Evolutionary conservation across 1,139 yeast species (phyloP).

Genomic region (Insectozyma bohioensis): DNA sequence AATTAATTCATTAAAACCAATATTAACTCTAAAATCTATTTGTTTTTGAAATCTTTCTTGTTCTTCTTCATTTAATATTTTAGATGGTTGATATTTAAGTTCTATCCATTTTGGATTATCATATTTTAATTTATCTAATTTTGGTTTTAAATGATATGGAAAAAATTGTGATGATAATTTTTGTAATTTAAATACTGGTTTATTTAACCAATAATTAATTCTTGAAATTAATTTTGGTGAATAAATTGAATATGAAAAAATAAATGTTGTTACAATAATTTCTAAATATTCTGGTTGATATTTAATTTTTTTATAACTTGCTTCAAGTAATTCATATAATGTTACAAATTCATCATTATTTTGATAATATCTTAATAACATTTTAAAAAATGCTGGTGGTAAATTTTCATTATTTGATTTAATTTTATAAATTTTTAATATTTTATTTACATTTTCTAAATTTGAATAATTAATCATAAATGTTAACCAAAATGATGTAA

Average conservation of each 20-base stretch:
- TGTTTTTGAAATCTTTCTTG: conserved; percentile 17
- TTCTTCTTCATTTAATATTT: too few relatives aligned
- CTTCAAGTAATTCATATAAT: conserved; percentile 11
- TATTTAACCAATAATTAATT: conserved; percentile 27
- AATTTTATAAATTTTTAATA: conserved; percentile 18
- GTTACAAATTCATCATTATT: conserved; percentile 15
- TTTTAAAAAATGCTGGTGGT: conserved; percentile 14
- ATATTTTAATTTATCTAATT: conserved; percentile 15
- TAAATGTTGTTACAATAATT: conserved; percentile 29
- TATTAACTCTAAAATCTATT: conserved; percentile 30
- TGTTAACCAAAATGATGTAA: conserved; percentile 15
- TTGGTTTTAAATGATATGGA: conserved; percentile 27
- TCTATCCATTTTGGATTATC: conserved; percentile 17
- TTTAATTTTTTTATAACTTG: conserved; percentile 16
- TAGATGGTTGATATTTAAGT: conserved; percentile 9
- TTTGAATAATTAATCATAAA: conserved; percentile 18
- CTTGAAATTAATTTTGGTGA: conserved; percentile 24
- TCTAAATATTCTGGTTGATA: conserved; percentile 21
- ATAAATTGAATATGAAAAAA: conserved; percentile 35
- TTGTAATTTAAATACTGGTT: conserved; percentile 15
- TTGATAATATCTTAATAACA: conserved; percentile 17
- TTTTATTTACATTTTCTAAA: conserved; percentile 24
- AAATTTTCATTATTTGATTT: conserved; percentile 1
- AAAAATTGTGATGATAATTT: conserved; percentile 29
- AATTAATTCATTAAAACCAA: conserved; percentile 36